Evolutionary conservation across 352 stramenopile genomes (phyloP).

Genomic region (Pythium insidiosum): DNA sequence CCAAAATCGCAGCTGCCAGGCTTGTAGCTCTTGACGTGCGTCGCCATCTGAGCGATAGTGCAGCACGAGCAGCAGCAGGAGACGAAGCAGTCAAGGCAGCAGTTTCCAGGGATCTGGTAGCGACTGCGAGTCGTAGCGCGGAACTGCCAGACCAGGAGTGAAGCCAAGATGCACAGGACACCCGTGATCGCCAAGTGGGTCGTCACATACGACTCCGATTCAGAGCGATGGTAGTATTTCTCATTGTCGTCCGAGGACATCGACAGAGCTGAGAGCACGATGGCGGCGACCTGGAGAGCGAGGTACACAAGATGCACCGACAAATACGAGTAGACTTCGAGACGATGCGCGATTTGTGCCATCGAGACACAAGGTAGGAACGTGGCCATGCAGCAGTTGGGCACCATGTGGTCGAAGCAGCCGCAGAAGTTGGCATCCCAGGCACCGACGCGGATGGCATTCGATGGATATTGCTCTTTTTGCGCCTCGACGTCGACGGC

Average conservation of each 20-base stretch:
- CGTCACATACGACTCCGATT: no score
- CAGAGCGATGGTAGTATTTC: no score
- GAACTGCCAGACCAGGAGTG: neutral
- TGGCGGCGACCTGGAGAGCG: neutral
- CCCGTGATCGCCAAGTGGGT: no score
- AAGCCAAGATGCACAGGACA: neutral
- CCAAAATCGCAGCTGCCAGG: slow-evolving; percentile 23
- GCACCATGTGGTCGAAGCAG: neutral
- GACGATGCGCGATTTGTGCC: neutral
- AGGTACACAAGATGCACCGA: neutral
- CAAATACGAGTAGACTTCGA: neutral
- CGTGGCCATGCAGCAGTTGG: neutral
- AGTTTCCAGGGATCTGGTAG: slow-evolving; percentile 24
- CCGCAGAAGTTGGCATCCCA: neutral
- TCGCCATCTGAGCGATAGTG: slow-evolving; percentile 30
- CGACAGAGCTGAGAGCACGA: neutral
- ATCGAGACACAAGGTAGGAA: neutral
- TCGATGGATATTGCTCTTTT: neutral
- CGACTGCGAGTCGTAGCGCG: slow-evolving; percentile 20
- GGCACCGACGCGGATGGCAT: neutral
- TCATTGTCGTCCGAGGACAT: no score
- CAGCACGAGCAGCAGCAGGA: slow-evolving; percentile 29
- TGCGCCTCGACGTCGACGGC: no score
- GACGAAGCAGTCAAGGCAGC: slow-evolving; percentile 15
- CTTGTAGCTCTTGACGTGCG: slow-evolving; percentile 42